These are phyloP conservation scores for Myrica gale DNA, from an alignment of 306 rosid genomes.

Conservation along the genomic window DNA sequence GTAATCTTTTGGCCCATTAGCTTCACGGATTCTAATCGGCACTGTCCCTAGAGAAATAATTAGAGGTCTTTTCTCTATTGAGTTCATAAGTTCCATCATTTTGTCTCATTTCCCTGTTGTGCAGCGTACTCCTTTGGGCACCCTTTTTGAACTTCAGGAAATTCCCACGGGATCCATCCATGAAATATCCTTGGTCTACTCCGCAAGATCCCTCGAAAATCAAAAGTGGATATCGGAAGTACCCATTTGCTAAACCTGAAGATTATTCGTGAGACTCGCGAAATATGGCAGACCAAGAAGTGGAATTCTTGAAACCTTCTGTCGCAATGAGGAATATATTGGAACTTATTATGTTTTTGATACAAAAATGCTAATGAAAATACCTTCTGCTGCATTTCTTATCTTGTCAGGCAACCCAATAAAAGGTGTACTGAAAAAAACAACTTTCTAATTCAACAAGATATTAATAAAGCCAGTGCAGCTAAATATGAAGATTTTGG, in stretches of 20 bases:
- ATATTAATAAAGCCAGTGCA: not conserved
- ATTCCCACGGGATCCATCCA: conserved; percentile 76
- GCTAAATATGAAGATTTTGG: not conserved
- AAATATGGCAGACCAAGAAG: conserved; percentile 11
- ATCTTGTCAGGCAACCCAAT: not conserved
- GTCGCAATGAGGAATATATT: not conserved
- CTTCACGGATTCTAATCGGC: too few relatives aligned
- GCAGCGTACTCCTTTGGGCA: conserved; percentile 86
- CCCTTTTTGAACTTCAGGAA: conserved; percentile 94
- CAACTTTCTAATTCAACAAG: not conserved
- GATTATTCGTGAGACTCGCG: conserved; percentile 48
- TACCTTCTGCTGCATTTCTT: not conserved
- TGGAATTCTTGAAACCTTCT: conserved; percentile 11
- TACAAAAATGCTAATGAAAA: too few relatives aligned
- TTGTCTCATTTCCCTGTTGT: conserved; percentile 3
- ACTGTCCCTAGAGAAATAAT: too few relatives aligned
- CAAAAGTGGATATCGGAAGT: conserved; percentile 50
- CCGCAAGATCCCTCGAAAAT: conserved; percentile 68
- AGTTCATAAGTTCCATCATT: not conserved
- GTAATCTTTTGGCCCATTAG: not conserved
- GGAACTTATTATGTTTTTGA: not conserved
- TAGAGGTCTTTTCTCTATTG: too few relatives aligned
- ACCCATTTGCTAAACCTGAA: conserved; percentile 73
- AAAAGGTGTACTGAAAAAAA: not conserved
- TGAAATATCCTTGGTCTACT: conserved; percentile 84